Evolutionary conservation across 2,329 filamentous ascomycete genomes (phyloP).

Genomic region (Neonectria neomacrospora): DNA sequence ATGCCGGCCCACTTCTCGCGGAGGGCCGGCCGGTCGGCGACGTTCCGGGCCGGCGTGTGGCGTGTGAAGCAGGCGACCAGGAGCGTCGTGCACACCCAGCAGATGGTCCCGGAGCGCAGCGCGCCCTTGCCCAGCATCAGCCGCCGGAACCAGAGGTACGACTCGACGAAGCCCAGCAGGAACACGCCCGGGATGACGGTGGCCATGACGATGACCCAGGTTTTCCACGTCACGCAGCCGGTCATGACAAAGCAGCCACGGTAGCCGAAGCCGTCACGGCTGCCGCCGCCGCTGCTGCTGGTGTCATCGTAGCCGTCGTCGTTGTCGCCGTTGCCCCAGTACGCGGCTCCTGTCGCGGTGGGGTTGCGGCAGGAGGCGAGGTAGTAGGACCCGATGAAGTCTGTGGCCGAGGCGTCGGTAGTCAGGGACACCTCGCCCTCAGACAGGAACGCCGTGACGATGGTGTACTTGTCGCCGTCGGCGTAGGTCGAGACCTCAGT

Average conservation of each 20-base stretch:
- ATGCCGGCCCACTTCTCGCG: slow-evolving; percentile 29
- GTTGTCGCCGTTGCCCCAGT: slow-evolving; percentile 16
- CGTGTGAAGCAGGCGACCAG: slow-evolving; percentile 33
- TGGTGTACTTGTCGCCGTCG: slow-evolving; percentile 24
- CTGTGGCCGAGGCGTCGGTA: slow-evolving; percentile 6
- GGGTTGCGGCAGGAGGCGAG: slow-evolving; percentile 35
- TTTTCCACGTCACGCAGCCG: slow-evolving; percentile 19
- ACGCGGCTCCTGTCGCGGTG: slow-evolving; percentile 16
- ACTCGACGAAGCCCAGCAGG: slow-evolving; percentile 46
- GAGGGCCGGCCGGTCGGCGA: slow-evolving; percentile 25
- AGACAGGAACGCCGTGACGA: slow-evolving; percentile 31
- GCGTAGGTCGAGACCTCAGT: slow-evolving; percentile 12
- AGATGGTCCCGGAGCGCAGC: slow-evolving; percentile 45
- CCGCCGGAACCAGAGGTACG: slow-evolving; percentile 48
- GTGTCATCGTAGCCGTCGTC: background rate
- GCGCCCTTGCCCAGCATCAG: slow-evolving; percentile 46
- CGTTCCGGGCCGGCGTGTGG: slow-evolving; percentile 19
- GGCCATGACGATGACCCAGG: slow-evolving; percentile 43
- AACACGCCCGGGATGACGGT: slow-evolving; percentile 44
- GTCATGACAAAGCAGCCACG: slow-evolving; percentile 1
- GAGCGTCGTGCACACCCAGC: slow-evolving; percentile 43
- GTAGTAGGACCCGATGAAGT: slow-evolving; percentile 35
- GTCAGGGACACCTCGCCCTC: slow-evolving; percentile 23
- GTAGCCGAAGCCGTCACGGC: background rate
- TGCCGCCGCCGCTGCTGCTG: slow-evolving; percentile 1